phyloP scores from a whole-genome alignment of 768 basidiomycete species.

The Trametes maxima region DNA sequence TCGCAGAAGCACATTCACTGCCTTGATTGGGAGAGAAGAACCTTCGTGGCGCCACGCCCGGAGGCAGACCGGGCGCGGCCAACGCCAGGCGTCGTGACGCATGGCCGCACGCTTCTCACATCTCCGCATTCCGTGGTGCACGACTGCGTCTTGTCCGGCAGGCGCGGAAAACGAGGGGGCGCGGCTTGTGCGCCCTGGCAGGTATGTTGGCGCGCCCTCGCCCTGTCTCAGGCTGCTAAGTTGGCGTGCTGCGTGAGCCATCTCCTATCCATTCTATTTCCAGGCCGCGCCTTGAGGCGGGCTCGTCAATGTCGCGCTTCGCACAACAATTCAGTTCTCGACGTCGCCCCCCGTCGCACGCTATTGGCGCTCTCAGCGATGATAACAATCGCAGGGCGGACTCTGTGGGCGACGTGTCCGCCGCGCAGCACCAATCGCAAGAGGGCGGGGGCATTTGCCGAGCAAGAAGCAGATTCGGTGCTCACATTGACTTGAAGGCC shows the following conservation, averaged over 20 bases:
- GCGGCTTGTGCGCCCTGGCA: neutral
- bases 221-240: neutral
- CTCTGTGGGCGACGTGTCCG: neutral
- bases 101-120: constrained; percentile 5
- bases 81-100: neutral
- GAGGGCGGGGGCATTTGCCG: neutral
- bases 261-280: constrained; percentile 2
- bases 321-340: constrained; percentile 2
- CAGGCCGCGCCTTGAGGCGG: constrained; percentile 1
- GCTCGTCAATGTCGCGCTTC: constrained; percentile 2
- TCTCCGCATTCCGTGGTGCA: constrained; percentile 1
- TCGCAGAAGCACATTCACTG: neutral
- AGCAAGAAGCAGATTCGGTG: neutral
- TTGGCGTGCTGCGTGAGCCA: neutral
- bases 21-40: neutral
- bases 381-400: constrained; percentile 2
- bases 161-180: neutral
- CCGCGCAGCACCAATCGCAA: neutral
- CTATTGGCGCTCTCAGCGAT: constrained; percentile 1
- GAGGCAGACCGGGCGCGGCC: neutral
- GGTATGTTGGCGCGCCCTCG: neutral
- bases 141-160: neutral
- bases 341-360: constrained; percentile 3
- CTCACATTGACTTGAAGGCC: constrained; percentile 1
- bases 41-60: constrained; percentile 10